phyloP scores from a whole-genome alignment of 2,329 filamentous ascomycete species.

The Huntiella omanensis region DNA sequence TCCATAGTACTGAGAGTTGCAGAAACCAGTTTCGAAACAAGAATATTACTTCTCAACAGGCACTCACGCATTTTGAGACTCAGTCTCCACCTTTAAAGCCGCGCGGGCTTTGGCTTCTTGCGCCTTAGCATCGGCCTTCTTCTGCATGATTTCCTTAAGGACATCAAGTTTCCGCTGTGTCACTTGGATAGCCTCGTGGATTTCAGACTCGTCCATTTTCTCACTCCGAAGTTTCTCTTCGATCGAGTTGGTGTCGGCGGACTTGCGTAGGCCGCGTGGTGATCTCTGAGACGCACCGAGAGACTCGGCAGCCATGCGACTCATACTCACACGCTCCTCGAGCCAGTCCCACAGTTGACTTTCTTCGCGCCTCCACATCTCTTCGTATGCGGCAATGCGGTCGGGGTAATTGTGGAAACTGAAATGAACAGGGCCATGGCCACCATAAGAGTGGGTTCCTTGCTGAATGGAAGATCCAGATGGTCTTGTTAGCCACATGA shows the following conservation, averaged over 20 bases:
- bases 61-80: background rate
- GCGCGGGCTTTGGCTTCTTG: background rate
- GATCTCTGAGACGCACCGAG: background rate
- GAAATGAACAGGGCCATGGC: conserved; percentile 16
- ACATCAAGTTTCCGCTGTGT: conserved; percentile 71
- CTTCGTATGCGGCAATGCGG: conserved; percentile 68
- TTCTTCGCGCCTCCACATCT: conserved; percentile 80
- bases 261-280: conserved; percentile 21
- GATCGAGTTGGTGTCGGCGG: conserved; percentile 34
- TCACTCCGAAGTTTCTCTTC: conserved; percentile 40
- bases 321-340: conserved; percentile 65
- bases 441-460: conserved; percentile 19
- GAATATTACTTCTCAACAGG: no score
- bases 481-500: conserved; percentile 41
- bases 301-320: conserved; percentile 26
- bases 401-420: conserved; percentile 34
- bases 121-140: conserved; percentile 23
- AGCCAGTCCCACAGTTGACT: conserved; percentile 86
- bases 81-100: background rate
- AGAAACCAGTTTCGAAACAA: no score
- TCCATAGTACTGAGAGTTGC: no score
- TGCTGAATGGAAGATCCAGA: background rate
- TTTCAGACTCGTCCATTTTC: conserved; percentile 51
- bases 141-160: conserved; percentile 53
- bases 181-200: conserved; percentile 63